Percentiles rank a stretch among this genome's conserved stretches.
These are phyloP conservation scores for Colletotrichum simmondsii DNA, from an alignment of 2,329 filamentous ascomycete genomes.

Conservation along the genomic window DNA sequence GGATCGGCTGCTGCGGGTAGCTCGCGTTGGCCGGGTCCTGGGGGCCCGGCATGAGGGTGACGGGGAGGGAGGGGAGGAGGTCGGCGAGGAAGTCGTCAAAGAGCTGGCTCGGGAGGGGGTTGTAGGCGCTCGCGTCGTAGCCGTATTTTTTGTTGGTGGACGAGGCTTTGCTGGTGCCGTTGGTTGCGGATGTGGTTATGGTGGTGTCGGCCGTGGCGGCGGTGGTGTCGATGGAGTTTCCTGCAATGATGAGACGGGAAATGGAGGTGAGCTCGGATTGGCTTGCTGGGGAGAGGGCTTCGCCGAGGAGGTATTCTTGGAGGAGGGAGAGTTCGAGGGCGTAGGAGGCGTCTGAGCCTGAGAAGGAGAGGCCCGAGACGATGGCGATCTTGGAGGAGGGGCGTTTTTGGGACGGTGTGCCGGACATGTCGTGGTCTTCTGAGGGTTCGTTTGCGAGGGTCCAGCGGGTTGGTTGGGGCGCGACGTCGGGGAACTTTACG, in stretches of 20 bases:
- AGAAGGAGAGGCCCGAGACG: constrained; percentile 88
- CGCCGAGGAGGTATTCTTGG: constrained; percentile 88
- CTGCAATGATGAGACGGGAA: constrained; percentile 88
- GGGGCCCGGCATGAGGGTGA: constrained; percentile 88
- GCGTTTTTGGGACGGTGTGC: constrained; percentile 40
- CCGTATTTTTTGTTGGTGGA: constrained; percentile 84
- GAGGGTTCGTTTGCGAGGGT: constrained; percentile 65
- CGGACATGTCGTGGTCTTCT: constrained; percentile 69
- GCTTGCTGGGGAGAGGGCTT: constrained; percentile 70
- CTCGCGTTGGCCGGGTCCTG: constrained; percentile 89
- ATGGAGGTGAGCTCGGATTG: constrained; percentile 75
- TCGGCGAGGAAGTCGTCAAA: constrained; percentile 86
- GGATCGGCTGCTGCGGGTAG: constrained; percentile 92
- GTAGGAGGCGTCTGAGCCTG: constrained; percentile 77
- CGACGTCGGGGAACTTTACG: constrained; percentile 86
- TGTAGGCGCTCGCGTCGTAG: constrained; percentile 90
- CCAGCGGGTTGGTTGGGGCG: constrained; percentile 86
- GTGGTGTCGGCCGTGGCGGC: constrained; percentile 48
- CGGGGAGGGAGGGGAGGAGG: constrained; percentile 84
- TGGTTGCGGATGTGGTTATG: constrained; percentile 57
- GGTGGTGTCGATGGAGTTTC: constrained; percentile 84
- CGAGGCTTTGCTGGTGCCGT: constrained; percentile 34
- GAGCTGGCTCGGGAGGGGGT: constrained; percentile 83
- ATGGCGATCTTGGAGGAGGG: constrained; percentile 75
- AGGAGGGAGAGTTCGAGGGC: constrained; percentile 81